Evolutionary conservation across 176 grass and related monocot species (phyloP).

Genomic region (Eremochloa ophiuroides): DNA sequence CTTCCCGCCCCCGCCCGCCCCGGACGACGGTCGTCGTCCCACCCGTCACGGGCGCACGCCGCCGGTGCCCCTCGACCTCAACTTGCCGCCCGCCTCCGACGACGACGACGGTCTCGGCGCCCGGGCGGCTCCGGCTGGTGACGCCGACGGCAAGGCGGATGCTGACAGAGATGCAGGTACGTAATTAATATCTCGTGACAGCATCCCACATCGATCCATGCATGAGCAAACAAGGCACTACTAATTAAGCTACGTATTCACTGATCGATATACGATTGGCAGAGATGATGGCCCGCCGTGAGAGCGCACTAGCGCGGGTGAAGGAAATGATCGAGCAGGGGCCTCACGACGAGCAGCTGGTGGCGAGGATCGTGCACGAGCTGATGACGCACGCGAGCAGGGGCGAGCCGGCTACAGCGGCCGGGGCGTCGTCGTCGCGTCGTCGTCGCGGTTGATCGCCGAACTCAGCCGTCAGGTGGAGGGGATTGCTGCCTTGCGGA

Average conservation of each 20-base stretch:
- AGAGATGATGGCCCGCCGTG: too few relatives aligned
- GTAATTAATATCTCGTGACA: background rate
- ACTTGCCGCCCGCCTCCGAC: conserved; percentile 17
- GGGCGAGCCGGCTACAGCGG: background rate
- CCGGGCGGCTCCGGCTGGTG: background rate
- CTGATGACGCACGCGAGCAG: background rate
- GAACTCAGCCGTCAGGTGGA: conserved; percentile 16
- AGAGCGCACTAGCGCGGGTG: background rate
- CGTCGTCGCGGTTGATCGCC: background rate
- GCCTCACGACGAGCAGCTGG: background rate
- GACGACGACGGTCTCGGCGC: background rate
- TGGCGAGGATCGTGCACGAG: background rate
- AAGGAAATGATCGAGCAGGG: background rate
- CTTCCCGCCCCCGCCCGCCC: conserved; percentile 50
- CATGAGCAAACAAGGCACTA: background rate
- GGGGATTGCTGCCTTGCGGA: background rate
- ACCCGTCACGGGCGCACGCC: background rate
- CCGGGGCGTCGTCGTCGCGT: background rate
- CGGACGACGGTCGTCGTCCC: conserved; percentile 14
- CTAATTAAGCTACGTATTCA: background rate
- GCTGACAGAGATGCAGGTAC: background rate
- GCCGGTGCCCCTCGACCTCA: conserved; percentile 18
- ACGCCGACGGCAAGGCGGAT: background rate
- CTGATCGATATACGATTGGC: too few relatives aligned
- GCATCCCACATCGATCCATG: background rate